Conservation (phyloP, 345 rosid species). For the Hibiscus trionum region DNA sequence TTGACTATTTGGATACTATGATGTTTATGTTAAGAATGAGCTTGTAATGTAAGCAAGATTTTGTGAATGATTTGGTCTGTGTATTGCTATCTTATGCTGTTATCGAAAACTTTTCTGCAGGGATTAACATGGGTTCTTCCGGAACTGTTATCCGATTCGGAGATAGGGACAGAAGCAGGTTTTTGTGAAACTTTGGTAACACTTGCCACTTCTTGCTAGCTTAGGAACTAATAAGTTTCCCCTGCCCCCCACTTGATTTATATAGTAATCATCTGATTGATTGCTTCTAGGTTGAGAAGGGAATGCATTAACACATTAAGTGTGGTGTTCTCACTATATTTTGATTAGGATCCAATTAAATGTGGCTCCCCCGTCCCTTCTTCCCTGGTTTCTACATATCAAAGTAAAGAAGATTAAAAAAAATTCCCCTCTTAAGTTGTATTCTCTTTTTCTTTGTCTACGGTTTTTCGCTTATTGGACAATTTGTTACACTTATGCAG, state of each 20-base stretch:
- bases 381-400: neutral
- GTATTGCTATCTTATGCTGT: slow-evolving; percentile 10
- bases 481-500: slow-evolving; percentile 43
- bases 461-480: neutral
- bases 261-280: neutral
- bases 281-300: neutral
- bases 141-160: slow-evolving; percentile 79
- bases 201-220: slow-evolving; percentile 39
- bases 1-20: neutral
- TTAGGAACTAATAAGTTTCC: slow-evolving; percentile 14
- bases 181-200: slow-evolving; percentile 89
- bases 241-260: neutral
- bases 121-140: slow-evolving; percentile 97
- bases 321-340: neutral
- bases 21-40: neutral
- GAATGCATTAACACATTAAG: neutral
- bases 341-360: neutral
- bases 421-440: neutral
- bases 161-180: slow-evolving; percentile 99
- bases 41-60: slow-evolving; percentile 6
- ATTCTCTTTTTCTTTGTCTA: neutral
- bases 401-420: neutral
- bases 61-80: neutral
- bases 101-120: slow-evolving; percentile 30
- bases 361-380: neutral